Percentiles rank a stretch among this genome's conserved stretches.
Conservation (phyloP, 208 protist genomes). For the Acanthamoeba sp. region DNA sequence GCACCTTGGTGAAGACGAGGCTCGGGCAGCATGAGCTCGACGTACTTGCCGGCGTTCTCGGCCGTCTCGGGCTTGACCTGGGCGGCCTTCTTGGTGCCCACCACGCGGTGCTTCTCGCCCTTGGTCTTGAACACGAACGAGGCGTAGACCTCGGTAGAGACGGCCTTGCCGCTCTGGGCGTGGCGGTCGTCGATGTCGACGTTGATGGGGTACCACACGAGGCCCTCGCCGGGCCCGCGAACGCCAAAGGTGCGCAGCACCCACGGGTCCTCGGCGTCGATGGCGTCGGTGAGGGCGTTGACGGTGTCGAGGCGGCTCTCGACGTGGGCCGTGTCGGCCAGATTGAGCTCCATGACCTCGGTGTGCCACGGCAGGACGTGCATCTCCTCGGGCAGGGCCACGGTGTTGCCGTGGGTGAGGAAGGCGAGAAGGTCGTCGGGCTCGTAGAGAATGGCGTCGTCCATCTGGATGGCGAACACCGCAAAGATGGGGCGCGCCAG, state of each 20-base stretch:
- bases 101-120: constrained; percentile 57
- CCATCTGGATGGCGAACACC: constrained; percentile 64
- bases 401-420: constrained; percentile 40
- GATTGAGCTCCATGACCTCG: constrained; percentile 23
- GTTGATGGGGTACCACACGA: constrained; percentile 62
- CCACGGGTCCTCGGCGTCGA: constrained; percentile 56
- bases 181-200: not conserved
- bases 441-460: constrained; percentile 44
- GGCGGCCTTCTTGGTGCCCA: constrained; percentile 62
- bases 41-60: constrained; percentile 35
- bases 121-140: constrained; percentile 69
- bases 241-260: constrained; percentile 43
- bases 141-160: constrained; percentile 31
- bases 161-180: not conserved
- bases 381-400: constrained; percentile 7
- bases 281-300: constrained; percentile 39
- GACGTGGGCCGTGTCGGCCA: constrained; percentile 49
- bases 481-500: constrained; percentile 11
- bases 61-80: constrained; percentile 36
- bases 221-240: constrained; percentile 51
- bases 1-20: constrained; percentile 40
- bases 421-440: constrained; percentile 25
- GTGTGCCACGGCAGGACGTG: constrained; percentile 60
- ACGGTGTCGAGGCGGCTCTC: constrained; percentile 4
- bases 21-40: constrained; percentile 62